A percentile compares a stretch with the other conserved stretches of the same genome.
Evolutionary conservation across 176 grass and related monocot genomes (phyloP).

Genomic region (Ampelocalamus luodianensis): DNA sequence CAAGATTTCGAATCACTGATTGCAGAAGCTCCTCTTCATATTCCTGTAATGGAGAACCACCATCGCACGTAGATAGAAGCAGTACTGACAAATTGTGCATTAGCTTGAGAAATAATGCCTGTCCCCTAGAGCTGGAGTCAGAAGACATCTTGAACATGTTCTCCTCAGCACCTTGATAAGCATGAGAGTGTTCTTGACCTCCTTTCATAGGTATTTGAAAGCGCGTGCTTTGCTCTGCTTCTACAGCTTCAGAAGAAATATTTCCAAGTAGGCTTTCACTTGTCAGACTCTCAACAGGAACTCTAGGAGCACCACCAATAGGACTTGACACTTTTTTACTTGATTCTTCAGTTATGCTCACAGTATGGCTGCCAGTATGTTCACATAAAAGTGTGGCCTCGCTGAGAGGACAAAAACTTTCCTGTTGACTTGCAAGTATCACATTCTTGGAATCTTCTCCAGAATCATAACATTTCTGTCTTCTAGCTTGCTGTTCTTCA

Average conservation of each 20-base stretch:
- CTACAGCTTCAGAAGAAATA: slow-evolving; percentile 33
- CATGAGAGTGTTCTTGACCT: slow-evolving; percentile 43
- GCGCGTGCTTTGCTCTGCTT: slow-evolving; percentile 42
- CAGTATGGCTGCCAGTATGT: slow-evolving; percentile 18
- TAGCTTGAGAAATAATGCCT: slow-evolving; percentile 47
- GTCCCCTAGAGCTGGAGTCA: slow-evolving; percentile 31
- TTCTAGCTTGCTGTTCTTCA: slow-evolving; percentile 27
- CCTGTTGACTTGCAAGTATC: slow-evolving; percentile 17
- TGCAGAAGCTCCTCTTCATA: slow-evolving; percentile 59
- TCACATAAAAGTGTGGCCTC: slow-evolving; percentile 17
- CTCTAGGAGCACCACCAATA: slow-evolving; percentile 24
- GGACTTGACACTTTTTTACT: slow-evolving; percentile 32
- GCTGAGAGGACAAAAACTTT: slow-evolving; percentile 3
- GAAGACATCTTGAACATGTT: slow-evolving; percentile 39
- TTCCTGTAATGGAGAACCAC: slow-evolving; percentile 51
- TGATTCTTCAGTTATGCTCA: slow-evolving; percentile 7
- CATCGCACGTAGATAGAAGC: slow-evolving; percentile 54
- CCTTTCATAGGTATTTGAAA: slow-evolving; percentile 31
- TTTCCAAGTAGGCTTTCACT: slow-evolving; percentile 38
- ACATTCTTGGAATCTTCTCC: slow-evolving; percentile 32
- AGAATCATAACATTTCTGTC: slow-evolving; percentile 17
- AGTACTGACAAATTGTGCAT: slow-evolving; percentile 61
- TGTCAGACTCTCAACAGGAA: slow-evolving; percentile 28
- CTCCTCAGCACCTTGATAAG: slow-evolving; percentile 24
- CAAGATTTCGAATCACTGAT: slow-evolving; percentile 65